Evolutionary conservation across 1,284 basidiomycete species (phyloP), one percentile per base, ranked within the genome.

Genomic region (Vanrija humicola): DNA sequence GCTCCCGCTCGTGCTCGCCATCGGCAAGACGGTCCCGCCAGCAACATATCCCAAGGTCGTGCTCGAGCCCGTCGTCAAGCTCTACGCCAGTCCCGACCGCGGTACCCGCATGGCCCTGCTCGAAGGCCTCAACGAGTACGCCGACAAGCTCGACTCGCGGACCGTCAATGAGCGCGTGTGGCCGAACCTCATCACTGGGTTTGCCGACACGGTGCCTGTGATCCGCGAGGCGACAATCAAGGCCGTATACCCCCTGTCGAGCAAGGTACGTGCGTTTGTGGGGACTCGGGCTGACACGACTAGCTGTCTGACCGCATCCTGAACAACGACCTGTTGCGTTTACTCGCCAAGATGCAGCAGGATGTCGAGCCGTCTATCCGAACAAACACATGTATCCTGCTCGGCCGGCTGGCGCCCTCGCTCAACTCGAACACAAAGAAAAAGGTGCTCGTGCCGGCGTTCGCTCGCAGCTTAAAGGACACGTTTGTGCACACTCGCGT

Each of bases 331-430:
- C 84, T 98, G 28, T 83, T 98, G 1, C 87, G 94, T 4, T 83
- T 90, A 60, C 84, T 99, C 18, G 95, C 95, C 2, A 90, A 90
- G 66, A 89, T 90, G 76, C 96, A 98, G 78, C 85, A 83, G 18
- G 95, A 98, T 70, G 80, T 86, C 0, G 95, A 98, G 76, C 84
- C 94, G 0, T 94, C 92, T 1, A 97, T 98, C 67, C 85, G 96
- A 43, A 98, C 95, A 14, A 98, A 98, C 71, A 97, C 95, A 0
- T 98, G 93, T 69, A 96, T 98, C 63, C 83, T 98, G 5, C 85
- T 99, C 43, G 95, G 95, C 9, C 83, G 94, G 10, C 82, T 99
- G 4, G 91, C 89, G 0, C 91, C 91, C 0, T 83, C 84, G 3
- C 80, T 98, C 2, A 87, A 88, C 1, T 83, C 88, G 56, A 86